phyloP scores from a whole-genome alignment of 192 early-diverging fungal genomes.

The Entomortierella beljakovae region DNA sequence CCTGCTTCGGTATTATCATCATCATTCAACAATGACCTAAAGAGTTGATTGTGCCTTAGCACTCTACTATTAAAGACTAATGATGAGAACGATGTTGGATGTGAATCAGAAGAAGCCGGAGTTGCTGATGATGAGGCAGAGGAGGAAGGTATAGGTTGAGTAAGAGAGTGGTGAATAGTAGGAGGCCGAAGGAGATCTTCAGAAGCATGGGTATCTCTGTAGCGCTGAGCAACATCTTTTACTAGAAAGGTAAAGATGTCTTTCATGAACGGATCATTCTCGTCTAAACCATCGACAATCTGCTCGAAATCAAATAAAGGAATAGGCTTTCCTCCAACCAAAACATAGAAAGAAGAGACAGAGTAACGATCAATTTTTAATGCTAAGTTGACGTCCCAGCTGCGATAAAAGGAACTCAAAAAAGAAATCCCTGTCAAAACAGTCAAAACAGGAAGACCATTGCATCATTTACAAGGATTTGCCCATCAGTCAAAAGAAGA shows the following conservation, averaged over 20 bases:
- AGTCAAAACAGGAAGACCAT: neutral
- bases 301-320: conserved; percentile 16
- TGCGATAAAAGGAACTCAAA: conserved; percentile 3
- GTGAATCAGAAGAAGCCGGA: neutral
- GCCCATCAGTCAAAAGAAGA: neutral
- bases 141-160: neutral
- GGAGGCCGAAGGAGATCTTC: neutral
- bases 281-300: conserved; percentile 12
- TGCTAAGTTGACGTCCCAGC: no score
- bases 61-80: neutral
- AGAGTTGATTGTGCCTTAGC: neutral
- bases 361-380: no score
- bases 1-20: neutral
- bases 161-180: conserved; percentile 4
- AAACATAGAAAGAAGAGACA: neutral
- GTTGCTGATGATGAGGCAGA: neutral
- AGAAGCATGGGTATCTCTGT: conserved; percentile 4
- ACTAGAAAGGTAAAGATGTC: conserved; percentile 16
- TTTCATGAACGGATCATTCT: conserved; percentile 9
- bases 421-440: no score
- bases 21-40: neutral
- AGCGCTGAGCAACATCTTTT: conserved; percentile 9
- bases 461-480: no score
- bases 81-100: conserved; percentile 7
- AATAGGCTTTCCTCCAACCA: neutral